phyloP scores from a whole-genome alignment of 164 flowering plant genomes.

The Nymphaea thermarum region DNA sequence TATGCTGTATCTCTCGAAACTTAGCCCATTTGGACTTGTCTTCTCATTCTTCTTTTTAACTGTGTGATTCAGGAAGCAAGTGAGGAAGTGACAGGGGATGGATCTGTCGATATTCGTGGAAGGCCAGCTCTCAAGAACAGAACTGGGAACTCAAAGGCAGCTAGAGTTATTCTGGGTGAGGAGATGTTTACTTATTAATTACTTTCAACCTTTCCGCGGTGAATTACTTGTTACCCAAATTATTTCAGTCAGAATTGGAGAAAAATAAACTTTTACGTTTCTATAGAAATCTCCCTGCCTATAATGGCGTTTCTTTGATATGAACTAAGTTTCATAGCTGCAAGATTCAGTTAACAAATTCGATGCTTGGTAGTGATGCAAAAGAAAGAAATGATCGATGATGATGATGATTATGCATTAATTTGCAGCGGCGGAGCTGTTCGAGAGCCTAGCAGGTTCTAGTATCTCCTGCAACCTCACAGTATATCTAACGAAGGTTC shows the following conservation, averaged over 20 bases:
- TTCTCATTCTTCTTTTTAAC: no score
- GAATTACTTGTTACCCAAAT: no score
- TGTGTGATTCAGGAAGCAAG: neutral
- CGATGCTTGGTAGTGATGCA: no score
- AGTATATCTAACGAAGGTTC: slow-evolving; percentile 39
- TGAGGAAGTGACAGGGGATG: slow-evolving; percentile 1
- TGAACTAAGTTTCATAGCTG: no score
- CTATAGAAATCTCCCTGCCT: no score
- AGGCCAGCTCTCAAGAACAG: slow-evolving; percentile 3
- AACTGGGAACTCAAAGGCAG: slow-evolving; percentile 5
- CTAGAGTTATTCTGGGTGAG: slow-evolving; percentile 2
- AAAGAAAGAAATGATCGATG: neutral
- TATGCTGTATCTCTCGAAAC: no score
- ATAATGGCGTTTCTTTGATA: no score
- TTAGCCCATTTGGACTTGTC: no score
- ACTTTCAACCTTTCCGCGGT: neutral
- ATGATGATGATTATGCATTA: neutral
- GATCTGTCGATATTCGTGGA: slow-evolving; percentile 4
- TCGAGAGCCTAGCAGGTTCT: slow-evolving; percentile 60
- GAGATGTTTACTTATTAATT: no score
- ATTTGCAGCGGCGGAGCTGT: slow-evolving; percentile 46
- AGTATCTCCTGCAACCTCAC: slow-evolving; percentile 63
- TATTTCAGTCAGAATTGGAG: neutral
- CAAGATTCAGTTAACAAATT: no score
- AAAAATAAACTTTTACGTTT: no score